Conservation (phyloP, 176 grass and related monocot genomes). For the Lolium multiflorum region DNA sequence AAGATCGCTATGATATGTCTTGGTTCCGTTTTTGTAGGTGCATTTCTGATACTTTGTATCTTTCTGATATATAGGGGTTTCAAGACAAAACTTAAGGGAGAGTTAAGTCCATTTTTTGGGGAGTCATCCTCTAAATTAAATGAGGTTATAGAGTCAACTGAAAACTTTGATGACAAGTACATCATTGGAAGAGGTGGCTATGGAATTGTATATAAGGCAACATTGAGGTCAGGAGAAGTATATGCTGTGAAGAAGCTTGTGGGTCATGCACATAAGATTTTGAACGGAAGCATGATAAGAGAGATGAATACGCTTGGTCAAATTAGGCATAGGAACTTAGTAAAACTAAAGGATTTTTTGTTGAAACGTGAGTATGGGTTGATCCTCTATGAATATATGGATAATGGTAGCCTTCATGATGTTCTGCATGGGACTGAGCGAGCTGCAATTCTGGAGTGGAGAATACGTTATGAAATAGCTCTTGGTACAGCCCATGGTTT, state of each 20-base stretch:
- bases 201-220: conserved; percentile 75
- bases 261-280: conserved; percentile 43
- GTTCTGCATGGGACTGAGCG: conserved; percentile 65
- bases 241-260: conserved; percentile 77
- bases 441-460: conserved; percentile 60
- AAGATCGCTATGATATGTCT: conserved; percentile 50
- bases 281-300: conserved; percentile 64
- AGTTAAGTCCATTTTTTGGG: conserved; percentile 36
- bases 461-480: conserved; percentile 63
- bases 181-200: conserved; percentile 64
- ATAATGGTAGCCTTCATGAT: conserved; percentile 79
- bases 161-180: conserved; percentile 68
- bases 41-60: conserved; percentile 43
- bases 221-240: conserved; percentile 47
- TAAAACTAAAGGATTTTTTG: conserved; percentile 71
- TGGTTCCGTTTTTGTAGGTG: conserved; percentile 45
- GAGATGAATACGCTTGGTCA: conserved; percentile 72
- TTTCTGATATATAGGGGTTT: conserved; percentile 21
- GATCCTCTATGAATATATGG: conserved; percentile 84
- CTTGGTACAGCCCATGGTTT: conserved; percentile 74
- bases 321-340: conserved; percentile 79
- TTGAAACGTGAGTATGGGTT: conserved; percentile 67
- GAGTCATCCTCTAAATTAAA: conserved; percentile 61
- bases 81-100: conserved; percentile 26
- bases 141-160: conserved; percentile 60